Percentiles rank a stretch among this genome's conserved stretches.
phyloP scores from a whole-genome alignment of 2,329 filamentous ascomycete species.

The Neonectria sp. region DNA sequence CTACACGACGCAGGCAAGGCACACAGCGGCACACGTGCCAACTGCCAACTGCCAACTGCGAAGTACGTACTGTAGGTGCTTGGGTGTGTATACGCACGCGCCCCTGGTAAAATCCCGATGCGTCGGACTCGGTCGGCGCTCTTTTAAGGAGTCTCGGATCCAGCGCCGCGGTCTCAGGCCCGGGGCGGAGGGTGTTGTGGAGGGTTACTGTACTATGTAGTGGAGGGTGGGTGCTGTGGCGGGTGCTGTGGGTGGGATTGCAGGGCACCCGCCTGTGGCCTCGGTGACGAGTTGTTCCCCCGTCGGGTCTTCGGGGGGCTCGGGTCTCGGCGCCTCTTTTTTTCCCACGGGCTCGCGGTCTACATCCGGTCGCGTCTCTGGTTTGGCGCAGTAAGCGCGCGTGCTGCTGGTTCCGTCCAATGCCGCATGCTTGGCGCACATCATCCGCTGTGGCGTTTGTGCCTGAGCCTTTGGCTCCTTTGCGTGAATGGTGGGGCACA shows the following conservation, averaged over 20 bases:
- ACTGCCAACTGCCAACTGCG: no score
- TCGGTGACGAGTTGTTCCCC: background rate
- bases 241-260: no score
- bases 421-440: conserved; percentile 17
- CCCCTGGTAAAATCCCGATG: conserved; percentile 13
- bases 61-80: background rate
- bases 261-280: background rate
- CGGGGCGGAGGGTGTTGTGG: conserved; percentile 2
- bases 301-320: conserved; percentile 11
- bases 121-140: conserved; percentile 1
- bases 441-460: conserved; percentile 6
- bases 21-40: background rate
- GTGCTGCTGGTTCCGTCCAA: background rate
- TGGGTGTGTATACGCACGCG: background rate
- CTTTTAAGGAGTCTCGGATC: conserved; percentile 7
- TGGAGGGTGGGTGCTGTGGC: background rate
- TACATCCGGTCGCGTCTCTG: conserved; percentile 16
- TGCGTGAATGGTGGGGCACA: conserved; percentile 17
- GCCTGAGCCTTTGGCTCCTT: conserved; percentile 16
- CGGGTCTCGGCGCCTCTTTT: conserved; percentile 10
- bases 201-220: conserved; percentile 2
- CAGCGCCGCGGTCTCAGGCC: conserved; percentile 17
- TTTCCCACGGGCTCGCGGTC: background rate
- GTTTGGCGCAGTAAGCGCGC: conserved; percentile 40
- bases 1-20: background rate